Evolutionary conservation across 495 filamentous ascomycete species (phyloP).

Genomic region (Tricharina praecox): DNA sequence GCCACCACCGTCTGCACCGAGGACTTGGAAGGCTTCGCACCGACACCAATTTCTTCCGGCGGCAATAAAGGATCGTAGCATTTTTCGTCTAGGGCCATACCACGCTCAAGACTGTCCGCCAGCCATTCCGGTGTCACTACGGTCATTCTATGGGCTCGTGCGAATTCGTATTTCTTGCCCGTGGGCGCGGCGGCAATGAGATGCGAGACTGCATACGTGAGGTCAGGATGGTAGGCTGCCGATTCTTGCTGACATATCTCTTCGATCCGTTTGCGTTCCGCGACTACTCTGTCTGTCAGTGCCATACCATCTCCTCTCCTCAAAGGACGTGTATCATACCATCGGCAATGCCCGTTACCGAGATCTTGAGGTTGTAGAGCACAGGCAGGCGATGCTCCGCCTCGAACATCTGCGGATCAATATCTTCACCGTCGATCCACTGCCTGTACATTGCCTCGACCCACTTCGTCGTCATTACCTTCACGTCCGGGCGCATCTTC

Average conservation of each 20-base stretch:
- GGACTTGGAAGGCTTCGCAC: slow-evolving; percentile 48
- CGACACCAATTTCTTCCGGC: slow-evolving; percentile 49
- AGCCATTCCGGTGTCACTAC: slow-evolving; percentile 76
- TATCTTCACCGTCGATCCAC: slow-evolving; percentile 70
- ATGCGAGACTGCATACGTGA: slow-evolving; percentile 73
- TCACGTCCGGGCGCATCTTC: slow-evolving; percentile 68
- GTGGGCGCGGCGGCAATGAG: slow-evolving; percentile 61
- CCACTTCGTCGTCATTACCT: slow-evolving; percentile 62
- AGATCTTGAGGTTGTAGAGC: slow-evolving; percentile 52
- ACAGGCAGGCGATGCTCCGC: slow-evolving; percentile 41
- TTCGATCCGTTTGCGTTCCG: slow-evolving; percentile 49
- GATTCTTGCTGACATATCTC: slow-evolving; percentile 49
- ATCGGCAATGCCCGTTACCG: slow-evolving; percentile 81
- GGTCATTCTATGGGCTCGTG: slow-evolving; percentile 58
- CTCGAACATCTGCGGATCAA: slow-evolving; percentile 54
- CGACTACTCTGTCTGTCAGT: slow-evolving; percentile 33
- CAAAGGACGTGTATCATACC: slow-evolving; percentile 28
- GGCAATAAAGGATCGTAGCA: slow-evolving; percentile 61
- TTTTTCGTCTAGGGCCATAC: slow-evolving; percentile 80
- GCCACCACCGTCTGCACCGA: slow-evolving; percentile 30
- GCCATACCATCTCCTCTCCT: slow-evolving; percentile 6
- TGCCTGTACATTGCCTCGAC: slow-evolving; percentile 61
- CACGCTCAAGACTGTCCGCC: slow-evolving; percentile 63
- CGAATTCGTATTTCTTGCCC: slow-evolving; percentile 78
- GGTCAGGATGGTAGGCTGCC: slow-evolving; percentile 65